phyloP scores from a whole-genome alignment of 2,329 filamentous ascomycete genomes.

The Gnomoniopsis smithogilvyi region DNA sequence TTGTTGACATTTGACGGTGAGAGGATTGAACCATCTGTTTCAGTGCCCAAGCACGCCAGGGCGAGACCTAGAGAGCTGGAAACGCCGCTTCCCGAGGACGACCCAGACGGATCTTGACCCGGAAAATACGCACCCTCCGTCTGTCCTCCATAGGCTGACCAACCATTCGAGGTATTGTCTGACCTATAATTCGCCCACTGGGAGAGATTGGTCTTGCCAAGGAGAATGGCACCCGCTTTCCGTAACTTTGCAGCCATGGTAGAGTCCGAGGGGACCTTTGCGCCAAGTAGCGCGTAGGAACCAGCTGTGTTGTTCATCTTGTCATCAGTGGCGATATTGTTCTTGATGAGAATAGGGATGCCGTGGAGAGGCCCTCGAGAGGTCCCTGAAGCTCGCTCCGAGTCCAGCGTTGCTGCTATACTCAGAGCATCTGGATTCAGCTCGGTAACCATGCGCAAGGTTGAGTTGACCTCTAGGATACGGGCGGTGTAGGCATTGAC shows the following conservation, averaged over 20 bases:
- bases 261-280: conserved; percentile 54
- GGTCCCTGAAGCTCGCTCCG: conserved; percentile 21
- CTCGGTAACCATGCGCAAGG: conserved; percentile 31
- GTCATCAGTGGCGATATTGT: conserved; percentile 63
- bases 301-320: conserved; percentile 62
- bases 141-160: conserved; percentile 62
- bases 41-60: conserved; percentile 57
- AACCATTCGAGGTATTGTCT: conserved; percentile 57
- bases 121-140: conserved; percentile 58
- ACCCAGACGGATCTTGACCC: conserved; percentile 58
- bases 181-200: conserved; percentile 65
- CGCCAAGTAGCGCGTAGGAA: conserved; percentile 59
- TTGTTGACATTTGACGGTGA: conserved; percentile 53
- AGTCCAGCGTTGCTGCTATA: conserved; percentile 35
- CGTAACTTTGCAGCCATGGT: conserved; percentile 55
- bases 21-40: conserved; percentile 63
- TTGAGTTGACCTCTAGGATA: conserved; percentile 32
- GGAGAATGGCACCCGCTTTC: conserved; percentile 17
- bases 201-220: conserved; percentile 64
- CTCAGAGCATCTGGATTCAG: conserved; percentile 36
- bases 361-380: conserved; percentile 53
- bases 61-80: conserved; percentile 57
- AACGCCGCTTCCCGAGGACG: conserved; percentile 60
- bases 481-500: conserved; percentile 27
- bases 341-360: conserved; percentile 63